Percentiles rank a stretch among this genome's conserved stretches.
phyloP scores from a whole-genome alignment of 2,329 filamentous ascomycete genomes.

The Fusarium nematophilum region DNA sequence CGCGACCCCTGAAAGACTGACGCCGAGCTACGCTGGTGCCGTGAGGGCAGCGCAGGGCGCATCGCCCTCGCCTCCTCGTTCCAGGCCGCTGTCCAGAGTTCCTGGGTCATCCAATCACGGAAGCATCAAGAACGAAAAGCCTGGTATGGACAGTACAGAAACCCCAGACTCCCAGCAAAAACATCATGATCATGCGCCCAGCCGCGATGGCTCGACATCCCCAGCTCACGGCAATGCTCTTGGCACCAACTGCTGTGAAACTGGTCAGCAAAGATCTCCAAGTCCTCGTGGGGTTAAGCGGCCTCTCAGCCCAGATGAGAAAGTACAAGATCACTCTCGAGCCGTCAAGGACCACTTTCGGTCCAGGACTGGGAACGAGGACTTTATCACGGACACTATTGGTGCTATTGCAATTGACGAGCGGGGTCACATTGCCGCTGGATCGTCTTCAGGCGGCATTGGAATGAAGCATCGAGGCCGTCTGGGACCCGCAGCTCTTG shows the following conservation, averaged over 20 bases:
- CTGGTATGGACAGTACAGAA: conserved; percentile 1
- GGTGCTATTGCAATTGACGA: conserved; percentile 94
- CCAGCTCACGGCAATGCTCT: conserved; percentile 1
- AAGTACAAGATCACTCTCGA: conserved; percentile 18
- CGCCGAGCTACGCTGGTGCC: conserved; percentile 31
- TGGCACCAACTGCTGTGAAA: not conserved
- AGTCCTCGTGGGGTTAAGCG: conserved; percentile 51
- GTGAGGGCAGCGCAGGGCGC: conserved; percentile 14
- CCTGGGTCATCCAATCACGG: conserved; percentile 10
- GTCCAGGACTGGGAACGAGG: conserved; percentile 56
- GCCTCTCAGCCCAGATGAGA: conserved; percentile 39
- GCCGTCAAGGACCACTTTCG: conserved; percentile 35
- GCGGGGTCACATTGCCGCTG: conserved; percentile 88
- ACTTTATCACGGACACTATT: conserved; percentile 88
- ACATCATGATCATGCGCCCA: conserved; percentile 6
- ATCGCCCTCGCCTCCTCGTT: conserved; percentile 19
- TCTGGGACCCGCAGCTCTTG: conserved; percentile 90
- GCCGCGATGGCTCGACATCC: conserved; percentile 33
- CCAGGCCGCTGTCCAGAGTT: conserved; percentile 14
- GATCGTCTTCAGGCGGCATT: conserved; percentile 95
- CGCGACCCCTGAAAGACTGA: conserved; percentile 22
- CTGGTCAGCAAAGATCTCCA: conserved; percentile 13
- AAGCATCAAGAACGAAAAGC: conserved; percentile 10
- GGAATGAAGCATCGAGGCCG: conserved; percentile 97
- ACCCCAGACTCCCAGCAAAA: conserved; percentile 9